Evolutionary conservation across 257 asterid genomes (phyloP).

Genomic region (Salvia miltiorrhiza): DNA sequence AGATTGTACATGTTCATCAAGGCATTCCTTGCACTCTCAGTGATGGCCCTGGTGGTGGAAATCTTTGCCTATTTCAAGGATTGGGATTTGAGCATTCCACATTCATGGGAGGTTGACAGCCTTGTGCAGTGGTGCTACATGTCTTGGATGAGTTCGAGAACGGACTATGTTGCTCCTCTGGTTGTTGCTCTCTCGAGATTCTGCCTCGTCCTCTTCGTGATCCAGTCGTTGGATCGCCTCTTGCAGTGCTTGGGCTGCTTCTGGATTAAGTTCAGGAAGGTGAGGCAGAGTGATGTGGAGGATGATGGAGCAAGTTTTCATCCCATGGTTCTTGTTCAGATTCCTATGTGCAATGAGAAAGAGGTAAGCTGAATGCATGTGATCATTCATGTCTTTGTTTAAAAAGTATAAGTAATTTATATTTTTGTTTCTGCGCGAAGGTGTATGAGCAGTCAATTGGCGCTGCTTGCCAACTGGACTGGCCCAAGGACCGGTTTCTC

Average conservation of each 20-base stretch:
- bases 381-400: too few relatives aligned
- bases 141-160: slow-evolving; percentile 69
- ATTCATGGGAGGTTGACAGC: slow-evolving; percentile 64
- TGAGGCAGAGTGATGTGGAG: slow-evolving; percentile 26
- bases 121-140: slow-evolving; percentile 56
- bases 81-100: slow-evolving; percentile 60
- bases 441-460: slow-evolving; percentile 76
- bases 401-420: too few relatives aligned
- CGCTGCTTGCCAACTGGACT: slow-evolving; percentile 77
- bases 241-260: slow-evolving; percentile 34
- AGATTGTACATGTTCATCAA: slow-evolving; percentile 63
- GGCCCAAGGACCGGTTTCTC: slow-evolving; percentile 85
- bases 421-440: too few relatives aligned
- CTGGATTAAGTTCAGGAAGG: slow-evolving; percentile 20
- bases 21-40: slow-evolving; percentile 57
- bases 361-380: slow-evolving; percentile 44
- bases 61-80: slow-evolving; percentile 55
- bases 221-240: slow-evolving; percentile 32
- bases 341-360: slow-evolving; percentile 41
- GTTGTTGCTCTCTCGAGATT: slow-evolving; percentile 50
- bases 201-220: slow-evolving; percentile 30
- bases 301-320: slow-evolving; percentile 23
- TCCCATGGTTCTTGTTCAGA: slow-evolving; percentile 40
- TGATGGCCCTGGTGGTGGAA: slow-evolving; percentile 58
- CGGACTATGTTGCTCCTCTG: slow-evolving; percentile 62